Conservation (phyloP, 2,329 filamentous ascomycete species). For the Sarocladiaceae sp. region DNA sequence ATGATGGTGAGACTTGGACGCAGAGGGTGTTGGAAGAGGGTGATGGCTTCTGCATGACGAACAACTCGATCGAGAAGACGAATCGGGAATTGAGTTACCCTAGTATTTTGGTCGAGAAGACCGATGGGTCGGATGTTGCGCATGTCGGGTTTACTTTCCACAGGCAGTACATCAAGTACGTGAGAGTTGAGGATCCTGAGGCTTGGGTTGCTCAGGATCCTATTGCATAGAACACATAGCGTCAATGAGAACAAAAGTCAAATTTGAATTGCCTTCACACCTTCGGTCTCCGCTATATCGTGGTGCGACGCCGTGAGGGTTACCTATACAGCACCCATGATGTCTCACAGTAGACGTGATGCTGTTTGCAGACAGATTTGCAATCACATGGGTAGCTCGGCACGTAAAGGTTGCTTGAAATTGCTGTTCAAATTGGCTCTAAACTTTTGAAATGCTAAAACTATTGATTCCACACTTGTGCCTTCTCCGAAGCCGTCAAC, state of each 20-base stretch:
- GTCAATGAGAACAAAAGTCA: no score
- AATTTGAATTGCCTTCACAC: no score
- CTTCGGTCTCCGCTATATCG: no score
- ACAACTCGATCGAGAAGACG: constrained; percentile 34
- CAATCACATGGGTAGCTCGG: no score
- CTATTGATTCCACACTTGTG: constrained; percentile 2
- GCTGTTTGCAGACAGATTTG: no score
- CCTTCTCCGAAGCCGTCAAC: constrained; percentile 27
- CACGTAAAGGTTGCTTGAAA: no score
- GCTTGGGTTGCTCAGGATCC: constrained; percentile 16
- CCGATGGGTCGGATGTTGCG: constrained; percentile 15
- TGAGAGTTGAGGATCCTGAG: constrained; percentile 23
- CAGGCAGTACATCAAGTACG: constrained; percentile 37
- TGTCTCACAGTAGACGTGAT: no score
- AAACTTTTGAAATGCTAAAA: no score
- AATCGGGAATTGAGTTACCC: constrained; percentile 41
- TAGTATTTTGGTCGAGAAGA: constrained; percentile 28
- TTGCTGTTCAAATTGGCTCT: no score
- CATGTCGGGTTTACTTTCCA: constrained; percentile 40
- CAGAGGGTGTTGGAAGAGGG: constrained; percentile 36
- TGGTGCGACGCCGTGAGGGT: no score
- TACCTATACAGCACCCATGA: no score
- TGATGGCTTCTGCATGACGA: constrained; percentile 41
- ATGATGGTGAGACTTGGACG: constrained; percentile 32
- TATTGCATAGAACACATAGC: background rate